Base-by-base conservation (phyloP, 345 rosid genomes). In the Salix arbutifolia region DNA sequence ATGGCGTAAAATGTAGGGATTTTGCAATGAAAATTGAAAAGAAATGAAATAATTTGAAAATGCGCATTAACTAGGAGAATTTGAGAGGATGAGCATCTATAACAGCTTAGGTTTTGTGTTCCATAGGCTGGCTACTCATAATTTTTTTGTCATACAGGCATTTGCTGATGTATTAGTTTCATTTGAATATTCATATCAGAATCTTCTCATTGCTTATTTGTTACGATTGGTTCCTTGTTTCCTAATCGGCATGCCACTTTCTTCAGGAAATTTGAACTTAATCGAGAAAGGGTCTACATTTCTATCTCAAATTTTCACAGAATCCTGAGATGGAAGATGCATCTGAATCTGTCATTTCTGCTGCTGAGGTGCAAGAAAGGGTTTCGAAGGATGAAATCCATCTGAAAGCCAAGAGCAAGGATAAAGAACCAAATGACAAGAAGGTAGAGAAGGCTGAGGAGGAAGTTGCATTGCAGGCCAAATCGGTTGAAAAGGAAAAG, bases 401-500 rank as follows among this genome's bases (percentile, higher is more conserved):
- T 74, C 65, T 88, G 31, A 87, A 82, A 82, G 69, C 90, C 77
- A 86, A 91, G 87, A 66, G 86, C 23, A 75, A 87, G 53, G 91
- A 86, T 71, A 18, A 56, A 71, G 82, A 80, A 58, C 18, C 85
- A 25, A 76, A 60, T 4, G 84, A 78, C 72, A 83, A 56, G 74
- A 74, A 78, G 48, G 84, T 76, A 62, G 83, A 81, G 31, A 81
- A 86, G 42, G 74, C 80, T 38, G 84, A 85, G 86, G 71, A 80
- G 65, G 92, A 89, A 72, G 72, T 87, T 78, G 89, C 88, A 69
- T 80, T 89, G 83, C 87, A 92, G 83, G 81, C 89, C 28, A 88
- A 91, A 81, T 79, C 90, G 1, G 73, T 68, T 0, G 91, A 91
- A 85, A 89, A 90, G 81, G 88, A 84, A 58, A 87, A 89, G 80